phyloP scores from a whole-genome alignment of 176 grass and related monocot genomes.

The Pharus latifolius region DNA sequence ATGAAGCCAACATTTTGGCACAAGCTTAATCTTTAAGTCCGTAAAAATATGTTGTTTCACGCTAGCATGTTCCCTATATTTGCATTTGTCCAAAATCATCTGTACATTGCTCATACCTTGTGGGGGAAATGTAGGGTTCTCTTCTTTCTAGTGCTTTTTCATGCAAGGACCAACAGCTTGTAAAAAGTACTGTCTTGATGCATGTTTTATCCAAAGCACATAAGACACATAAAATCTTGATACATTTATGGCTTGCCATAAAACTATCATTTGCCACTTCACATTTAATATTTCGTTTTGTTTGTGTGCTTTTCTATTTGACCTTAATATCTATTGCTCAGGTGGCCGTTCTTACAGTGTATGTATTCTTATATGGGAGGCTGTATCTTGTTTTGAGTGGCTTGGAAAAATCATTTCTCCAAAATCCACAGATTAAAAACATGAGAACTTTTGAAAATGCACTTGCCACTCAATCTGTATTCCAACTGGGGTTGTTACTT shows the following conservation, averaged over 20 bases:
- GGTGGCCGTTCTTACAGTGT: conserved; percentile 56
- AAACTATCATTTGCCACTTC: no score
- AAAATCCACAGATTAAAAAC: conserved; percentile 43
- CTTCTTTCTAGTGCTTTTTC: background rate
- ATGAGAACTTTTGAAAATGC: conserved; percentile 50
- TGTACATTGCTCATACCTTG: background rate
- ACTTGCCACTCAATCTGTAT: conserved; percentile 59
- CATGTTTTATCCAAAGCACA: background rate
- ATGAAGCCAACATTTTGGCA: background rate
- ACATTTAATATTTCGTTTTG: background rate
- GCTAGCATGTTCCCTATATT: conserved; percentile 1
- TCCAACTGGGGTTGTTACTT: conserved; percentile 56
- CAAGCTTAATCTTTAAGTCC: background rate
- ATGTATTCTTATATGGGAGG: conserved; percentile 61
- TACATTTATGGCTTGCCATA: background rate
- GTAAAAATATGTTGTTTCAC: background rate
- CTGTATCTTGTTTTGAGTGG: conserved; percentile 70
- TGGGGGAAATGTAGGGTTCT: background rate
- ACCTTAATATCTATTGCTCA: conserved; percentile 10
- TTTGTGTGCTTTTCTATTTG: background rate
- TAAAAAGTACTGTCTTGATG: background rate
- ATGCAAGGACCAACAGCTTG: background rate
- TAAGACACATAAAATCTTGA: background rate
- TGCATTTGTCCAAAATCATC: background rate
- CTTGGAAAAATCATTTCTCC: conserved; percentile 50